A percentile compares a stretch with the other conserved stretches of the same genome.
Conservation (phyloP, 257 asterid genomes). For the Jaltomata sinuosa region DNA sequence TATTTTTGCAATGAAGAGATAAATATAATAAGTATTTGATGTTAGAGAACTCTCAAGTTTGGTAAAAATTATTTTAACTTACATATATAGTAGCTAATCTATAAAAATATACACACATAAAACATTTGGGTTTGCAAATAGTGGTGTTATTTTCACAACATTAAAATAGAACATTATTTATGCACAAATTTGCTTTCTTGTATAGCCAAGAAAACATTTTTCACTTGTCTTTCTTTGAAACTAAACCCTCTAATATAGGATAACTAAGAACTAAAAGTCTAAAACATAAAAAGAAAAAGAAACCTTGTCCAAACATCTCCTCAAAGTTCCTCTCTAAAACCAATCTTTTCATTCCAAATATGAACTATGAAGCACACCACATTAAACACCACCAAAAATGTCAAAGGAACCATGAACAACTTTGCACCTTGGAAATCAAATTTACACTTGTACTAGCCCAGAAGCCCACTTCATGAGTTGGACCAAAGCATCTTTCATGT, state of each 20-base stretch:
- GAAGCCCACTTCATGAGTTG: slow-evolving; percentile 73
- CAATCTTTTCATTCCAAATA: slow-evolving; percentile 44
- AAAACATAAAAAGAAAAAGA: slow-evolving; percentile 39
- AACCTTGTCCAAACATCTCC: slow-evolving; percentile 67
- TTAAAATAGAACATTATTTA: not conserved
- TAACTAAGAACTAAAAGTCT: slow-evolving; percentile 51
- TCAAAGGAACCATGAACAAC: slow-evolving; percentile 62
- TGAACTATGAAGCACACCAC: slow-evolving; percentile 42
- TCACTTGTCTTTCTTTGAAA: slow-evolving; percentile 40
- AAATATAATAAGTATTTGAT: too few relatives aligned
- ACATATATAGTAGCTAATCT: too few relatives aligned
- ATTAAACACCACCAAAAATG: slow-evolving; percentile 51
- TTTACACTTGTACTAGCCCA: slow-evolving; percentile 46
- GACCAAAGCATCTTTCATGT: slow-evolving; percentile 51
- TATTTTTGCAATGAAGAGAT: too few relatives aligned
- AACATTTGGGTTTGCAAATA: not conserved
- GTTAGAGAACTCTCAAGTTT: too few relatives aligned
- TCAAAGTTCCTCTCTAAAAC: slow-evolving; percentile 21
- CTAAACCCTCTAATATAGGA: slow-evolving; percentile 55
- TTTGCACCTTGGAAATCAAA: slow-evolving; percentile 62
- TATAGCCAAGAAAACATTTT: not conserved
- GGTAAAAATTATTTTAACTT: not conserved
- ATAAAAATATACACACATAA: too few relatives aligned
- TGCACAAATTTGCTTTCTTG: not conserved
- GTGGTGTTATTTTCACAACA: not conserved